Base-by-base conservation (phyloP, 176 grass and related monocot genomes). In the Juncus inflexus region DNA sequence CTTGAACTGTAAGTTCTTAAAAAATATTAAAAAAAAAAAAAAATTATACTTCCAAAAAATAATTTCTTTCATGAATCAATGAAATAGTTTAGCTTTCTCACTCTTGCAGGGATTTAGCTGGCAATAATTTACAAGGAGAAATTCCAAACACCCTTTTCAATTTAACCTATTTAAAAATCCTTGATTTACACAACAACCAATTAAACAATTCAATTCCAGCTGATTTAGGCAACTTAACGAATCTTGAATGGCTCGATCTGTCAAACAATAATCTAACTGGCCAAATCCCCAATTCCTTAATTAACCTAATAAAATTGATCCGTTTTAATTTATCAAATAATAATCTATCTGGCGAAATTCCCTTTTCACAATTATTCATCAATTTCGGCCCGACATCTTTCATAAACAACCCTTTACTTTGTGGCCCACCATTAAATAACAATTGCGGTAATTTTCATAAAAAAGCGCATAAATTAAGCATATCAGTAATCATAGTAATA, bases 311-410 rank as follows among this genome's bases (percentile, higher is more conserved):
- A 36, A 79, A 82, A 38, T 55, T 99, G 47, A 80, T 67, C 35
- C 73, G 80, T 86, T 92, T 99, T 41, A 99, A 99, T 59, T 77
- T 92, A 37, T 99, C 94, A 50, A 77, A 72, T 69, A 99, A 99
- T 50, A 42, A 86, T 37, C 88, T 99, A 64, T 86, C 83, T 2
- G 94, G 94, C 9, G 36, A 37, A 62, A 99, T 99, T 72, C 94
- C 94, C 79, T 53, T 38, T 6, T 62, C 47, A 4, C 61, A 56
- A 3, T 70, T 90, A 52, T 73, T 99, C 61, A 85, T 86, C 55
- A 62, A 74, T 15, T 99, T 99, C 42, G 80, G 74, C 15, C 12
- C 3, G 14, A 53, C 73, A 0, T 82, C 85, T 3, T 99, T 86
- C 85, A 73, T 80, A 4, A 64, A 76, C 4, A 99, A 99, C 39